Evolutionary conservation across 2,329 filamentous ascomycete species (phyloP), one percentile per base, ranked within the genome.

Genomic region (Rutstroemia sp.): DNA sequence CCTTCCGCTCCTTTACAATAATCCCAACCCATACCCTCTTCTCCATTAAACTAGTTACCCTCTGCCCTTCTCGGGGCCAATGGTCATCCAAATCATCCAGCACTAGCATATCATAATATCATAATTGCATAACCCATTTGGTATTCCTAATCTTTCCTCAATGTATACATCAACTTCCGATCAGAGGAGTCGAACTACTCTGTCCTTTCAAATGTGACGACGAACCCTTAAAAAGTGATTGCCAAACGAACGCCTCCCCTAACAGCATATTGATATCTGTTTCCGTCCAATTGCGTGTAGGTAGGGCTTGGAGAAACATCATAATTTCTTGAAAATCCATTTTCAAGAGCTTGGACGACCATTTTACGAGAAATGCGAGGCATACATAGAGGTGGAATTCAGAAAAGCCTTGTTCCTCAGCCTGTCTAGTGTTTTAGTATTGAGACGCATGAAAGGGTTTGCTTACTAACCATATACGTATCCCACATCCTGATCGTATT

Each of bases 401-500:
- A 3, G 92, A 96, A 73, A 99, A 99, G 49, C 94, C 95, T 74
- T 96, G 91, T 68, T 97, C 94, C 78, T 99, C 95, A 49, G 94
- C 91, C 92, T 97, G 38, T 9, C 14, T 5, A 16, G 42, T 5
- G 19, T 36, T 44, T 57, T 54, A 57, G 55, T 14, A 44, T 9
- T 30, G 27, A 30, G 9, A 21, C 5, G 9, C 14, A 9, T 34
- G 10, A 34, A 12, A 12, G 30, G 9, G 30, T 12, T 34, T 34
- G 17, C 16, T 17, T 42, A 73, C 84, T 70, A 76, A 96, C 92
- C 75, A 99, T 82, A 74, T 99, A 99, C 25, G 94, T 99, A 72
- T 99, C 94, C 94, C 94, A 99, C 94, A 99, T 99, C 64, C 94
- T 81, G 61, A 99, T 95, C 0, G 91, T 96, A 70, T 96, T 97